phyloP scores from a whole-genome alignment of 2,329 filamentous ascomycete genomes.

The Arachnopeziza araneosa region DNA sequence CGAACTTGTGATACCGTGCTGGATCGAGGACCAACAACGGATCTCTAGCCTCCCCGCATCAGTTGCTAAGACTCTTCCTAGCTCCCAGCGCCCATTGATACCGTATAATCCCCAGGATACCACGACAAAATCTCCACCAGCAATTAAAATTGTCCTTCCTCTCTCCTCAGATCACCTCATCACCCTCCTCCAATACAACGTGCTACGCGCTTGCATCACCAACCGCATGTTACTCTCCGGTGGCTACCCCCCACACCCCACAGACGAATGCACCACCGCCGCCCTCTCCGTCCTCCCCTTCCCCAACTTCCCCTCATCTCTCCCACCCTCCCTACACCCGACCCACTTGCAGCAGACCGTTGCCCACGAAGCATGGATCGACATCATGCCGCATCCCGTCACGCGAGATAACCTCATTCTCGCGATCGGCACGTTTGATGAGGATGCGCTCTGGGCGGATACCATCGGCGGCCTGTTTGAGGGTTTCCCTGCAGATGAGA shows the following conservation, averaged over 20 bases:
- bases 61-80: not conserved
- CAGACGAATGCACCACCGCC: constrained; percentile 1
- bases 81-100: not conserved
- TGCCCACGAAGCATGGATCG: constrained; percentile 12
- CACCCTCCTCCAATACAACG: constrained; percentile 37
- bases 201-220: constrained; percentile 32
- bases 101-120: not conserved
- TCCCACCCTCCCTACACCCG: constrained; percentile 10
- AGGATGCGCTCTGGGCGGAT: constrained; percentile 14
- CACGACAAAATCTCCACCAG: not conserved
- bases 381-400: constrained; percentile 10
- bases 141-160: constrained; percentile 29
- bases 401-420: constrained; percentile 18
- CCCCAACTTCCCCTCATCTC: constrained; percentile 1
- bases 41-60: constrained; percentile 3
- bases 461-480: constrained; percentile 15
- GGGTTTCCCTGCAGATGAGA: constrained; percentile 4
- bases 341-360: constrained; percentile 10
- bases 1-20: constrained; percentile 4
- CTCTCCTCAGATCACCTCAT: constrained; percentile 38
- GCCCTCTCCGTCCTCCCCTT: not conserved
- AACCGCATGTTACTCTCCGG: constrained; percentile 31
- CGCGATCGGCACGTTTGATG: constrained; percentile 8
- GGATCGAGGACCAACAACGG: constrained; percentile 8
- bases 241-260: constrained; percentile 21